Evolutionary conservation across 768 basidiomycete species (phyloP).

Genomic region (Pleurotus tuber-regium): DNA sequence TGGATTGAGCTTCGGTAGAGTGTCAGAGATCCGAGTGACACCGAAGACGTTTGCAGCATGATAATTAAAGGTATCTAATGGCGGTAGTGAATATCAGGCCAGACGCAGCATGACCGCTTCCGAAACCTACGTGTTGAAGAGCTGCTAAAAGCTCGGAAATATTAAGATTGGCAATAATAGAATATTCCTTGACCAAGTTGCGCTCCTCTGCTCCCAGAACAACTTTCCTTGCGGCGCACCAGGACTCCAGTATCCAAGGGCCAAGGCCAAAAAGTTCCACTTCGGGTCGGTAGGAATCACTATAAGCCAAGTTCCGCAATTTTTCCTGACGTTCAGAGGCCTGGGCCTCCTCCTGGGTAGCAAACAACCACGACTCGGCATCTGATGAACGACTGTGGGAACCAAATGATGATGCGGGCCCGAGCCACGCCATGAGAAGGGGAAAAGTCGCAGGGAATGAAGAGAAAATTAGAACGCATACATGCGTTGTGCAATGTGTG

Average conservation of each 20-base stretch:
- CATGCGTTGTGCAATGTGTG: constrained; percentile 52
- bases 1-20: constrained; percentile 79
- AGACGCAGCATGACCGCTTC: constrained; percentile 17
- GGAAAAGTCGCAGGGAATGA: constrained; percentile 61
- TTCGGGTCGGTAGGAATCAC: constrained; percentile 76
- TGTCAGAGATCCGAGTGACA: constrained; percentile 78
- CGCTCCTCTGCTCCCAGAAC: constrained; percentile 56
- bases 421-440: constrained; percentile 51
- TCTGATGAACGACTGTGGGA: constrained; percentile 27
- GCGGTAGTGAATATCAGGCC: constrained; percentile 13
- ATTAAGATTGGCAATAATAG: constrained; percentile 55
- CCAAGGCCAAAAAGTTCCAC: constrained; percentile 79
- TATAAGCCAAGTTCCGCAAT: constrained; percentile 73
- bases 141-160: constrained; percentile 62
- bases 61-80: constrained; percentile 72
- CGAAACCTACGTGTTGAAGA: constrained; percentile 64
- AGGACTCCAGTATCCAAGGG: constrained; percentile 80
- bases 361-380: constrained; percentile 34
- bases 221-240: constrained; percentile 63
- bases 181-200: constrained; percentile 27
- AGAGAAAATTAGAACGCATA: constrained; percentile 58
- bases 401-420: constrained; percentile 20
- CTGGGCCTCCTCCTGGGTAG: constrained; percentile 55
- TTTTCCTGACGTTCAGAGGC: constrained; percentile 71
- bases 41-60: constrained; percentile 66